Percentiles rank a stretch among this genome's conserved stretches.
These are phyloP conservation scores for Rheum nobile DNA, from an alignment of 148 eudicot genomes.

Conservation along the genomic window DNA sequence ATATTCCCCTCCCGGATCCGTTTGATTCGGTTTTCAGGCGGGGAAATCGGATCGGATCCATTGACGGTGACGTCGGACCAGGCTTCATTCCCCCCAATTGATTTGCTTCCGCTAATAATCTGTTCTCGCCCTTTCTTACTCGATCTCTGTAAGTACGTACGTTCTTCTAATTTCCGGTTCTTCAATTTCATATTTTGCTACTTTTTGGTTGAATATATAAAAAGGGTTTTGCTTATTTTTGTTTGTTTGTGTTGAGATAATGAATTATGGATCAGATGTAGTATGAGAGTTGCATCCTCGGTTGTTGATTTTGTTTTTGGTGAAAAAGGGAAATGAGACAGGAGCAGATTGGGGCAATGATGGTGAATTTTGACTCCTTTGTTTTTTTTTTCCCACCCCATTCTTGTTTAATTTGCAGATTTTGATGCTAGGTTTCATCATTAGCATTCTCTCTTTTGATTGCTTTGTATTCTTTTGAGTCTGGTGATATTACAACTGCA, in stretches of 20 bases:
- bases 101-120: not conserved
- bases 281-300: no score
- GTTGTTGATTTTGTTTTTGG: not conserved
- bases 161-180: not conserved
- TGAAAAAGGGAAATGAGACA: constrained; percentile 5
- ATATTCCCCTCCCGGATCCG: not conserved
- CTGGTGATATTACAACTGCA: not conserved
- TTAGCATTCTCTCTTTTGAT: constrained; percentile 1
- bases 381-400: no score
- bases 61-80: constrained; percentile 9
- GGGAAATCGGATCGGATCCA: not conserved
- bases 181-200: not conserved
- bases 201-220: not conserved
- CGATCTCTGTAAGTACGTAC: not conserved
- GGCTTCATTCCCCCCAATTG: constrained; percentile 11
- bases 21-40: not conserved
- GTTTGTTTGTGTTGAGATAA: not conserved
- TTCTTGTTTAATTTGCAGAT: not conserved
- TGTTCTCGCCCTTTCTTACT: not conserved
- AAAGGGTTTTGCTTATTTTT: not conserved
- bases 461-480: not conserved
- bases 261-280: no score
- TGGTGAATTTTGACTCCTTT: constrained; percentile 8
- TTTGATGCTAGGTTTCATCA: constrained; percentile 1
- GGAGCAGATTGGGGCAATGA: constrained; percentile 11